Conservation (phyloP, 2,329 filamentous ascomycete species). For the Pseudopyricularia javanii region DNA sequence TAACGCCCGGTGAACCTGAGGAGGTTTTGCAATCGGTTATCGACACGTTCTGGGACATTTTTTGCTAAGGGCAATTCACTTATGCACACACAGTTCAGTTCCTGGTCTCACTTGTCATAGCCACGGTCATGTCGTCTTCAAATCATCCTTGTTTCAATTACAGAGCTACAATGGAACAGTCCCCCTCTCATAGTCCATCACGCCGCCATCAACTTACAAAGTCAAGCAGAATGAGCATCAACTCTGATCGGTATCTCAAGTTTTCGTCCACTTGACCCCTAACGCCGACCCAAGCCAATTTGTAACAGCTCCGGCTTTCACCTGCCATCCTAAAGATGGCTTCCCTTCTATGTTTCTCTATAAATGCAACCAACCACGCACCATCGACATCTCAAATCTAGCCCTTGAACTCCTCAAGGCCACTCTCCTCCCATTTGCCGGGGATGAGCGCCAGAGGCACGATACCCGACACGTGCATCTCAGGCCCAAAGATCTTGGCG, state of each 20-base stretch:
- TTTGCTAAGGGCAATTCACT: too few relatives aligned
- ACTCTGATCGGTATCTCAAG: not conserved
- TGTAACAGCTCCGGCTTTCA: not conserved
- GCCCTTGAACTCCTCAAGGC: slow-evolving; percentile 47
- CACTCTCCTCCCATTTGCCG: slow-evolving; percentile 50
- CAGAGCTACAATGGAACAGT: slow-evolving; percentile 1
- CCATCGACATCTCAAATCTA: slow-evolving; percentile 18
- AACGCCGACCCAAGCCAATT: not conserved
- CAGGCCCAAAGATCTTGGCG: slow-evolving; percentile 51
- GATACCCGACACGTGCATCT: slow-evolving; percentile 97
- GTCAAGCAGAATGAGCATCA: not conserved
- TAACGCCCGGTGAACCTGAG: too few relatives aligned
- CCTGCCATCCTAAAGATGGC: not conserved
- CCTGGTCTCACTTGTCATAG: not conserved
- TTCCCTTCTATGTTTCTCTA: not conserved
- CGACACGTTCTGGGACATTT: too few relatives aligned
- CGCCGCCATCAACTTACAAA: not conserved
- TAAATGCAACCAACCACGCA: not conserved
- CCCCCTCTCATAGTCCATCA: not conserved
- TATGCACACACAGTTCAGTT: too few relatives aligned
- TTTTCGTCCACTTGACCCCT: not conserved
- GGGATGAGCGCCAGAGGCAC: slow-evolving; percentile 77
- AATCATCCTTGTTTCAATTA: slow-evolving; percentile 1
- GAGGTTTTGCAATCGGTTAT: too few relatives aligned
- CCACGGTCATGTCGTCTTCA: not conserved